A percentile compares a stretch with the other conserved stretches of the same genome.
phyloP scores from a whole-genome alignment of 2,329 filamentous ascomycete species.

The Colletotrichum nymphaeae region DNA sequence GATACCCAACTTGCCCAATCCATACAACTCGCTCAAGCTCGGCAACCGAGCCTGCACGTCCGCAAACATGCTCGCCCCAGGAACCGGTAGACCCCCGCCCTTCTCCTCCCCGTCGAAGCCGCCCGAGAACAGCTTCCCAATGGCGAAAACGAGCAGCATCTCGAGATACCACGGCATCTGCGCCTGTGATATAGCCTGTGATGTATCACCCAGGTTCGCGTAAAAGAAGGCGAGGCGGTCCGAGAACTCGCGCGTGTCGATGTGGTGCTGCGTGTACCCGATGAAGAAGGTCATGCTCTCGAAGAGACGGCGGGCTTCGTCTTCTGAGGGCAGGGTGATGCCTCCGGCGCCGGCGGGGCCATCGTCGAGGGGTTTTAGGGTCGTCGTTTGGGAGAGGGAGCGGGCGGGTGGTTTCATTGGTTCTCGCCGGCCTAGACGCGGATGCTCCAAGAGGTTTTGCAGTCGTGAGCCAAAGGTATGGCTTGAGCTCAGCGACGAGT shows the following conservation, averaged over 20 bases:
- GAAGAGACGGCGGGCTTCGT: constrained; percentile 36
- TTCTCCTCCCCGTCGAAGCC: background rate
- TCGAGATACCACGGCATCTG: constrained; percentile 28
- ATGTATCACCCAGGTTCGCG: background rate
- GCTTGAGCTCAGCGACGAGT: constrained; percentile 35
- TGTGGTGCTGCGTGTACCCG: constrained; percentile 40
- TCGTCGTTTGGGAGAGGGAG: background rate
- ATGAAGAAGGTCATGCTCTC: constrained; percentile 39
- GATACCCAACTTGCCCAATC: constrained; percentile 21
- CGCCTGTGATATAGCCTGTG: background rate
- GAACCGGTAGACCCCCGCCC: background rate
- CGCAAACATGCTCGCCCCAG: constrained; percentile 16
- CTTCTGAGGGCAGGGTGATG: constrained; percentile 30
- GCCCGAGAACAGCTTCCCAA: constrained; percentile 32
- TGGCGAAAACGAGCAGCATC: constrained; percentile 30
- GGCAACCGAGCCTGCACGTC: constrained; percentile 17
- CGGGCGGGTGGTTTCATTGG: background rate
- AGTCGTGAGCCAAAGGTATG: constrained; percentile 37
- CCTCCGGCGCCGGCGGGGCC: background rate
- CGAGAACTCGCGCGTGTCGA: constrained; percentile 39
- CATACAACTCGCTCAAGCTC: constrained; percentile 9
- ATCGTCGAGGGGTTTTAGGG: background rate
- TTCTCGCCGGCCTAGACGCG: constrained; percentile 25
- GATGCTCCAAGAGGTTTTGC: constrained; percentile 36
- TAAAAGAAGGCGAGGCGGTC: constrained; percentile 32